Evolutionary conservation across 305 asterid genomes (phyloP).

Genomic region (Stenogyne calaminthoides): DNA sequence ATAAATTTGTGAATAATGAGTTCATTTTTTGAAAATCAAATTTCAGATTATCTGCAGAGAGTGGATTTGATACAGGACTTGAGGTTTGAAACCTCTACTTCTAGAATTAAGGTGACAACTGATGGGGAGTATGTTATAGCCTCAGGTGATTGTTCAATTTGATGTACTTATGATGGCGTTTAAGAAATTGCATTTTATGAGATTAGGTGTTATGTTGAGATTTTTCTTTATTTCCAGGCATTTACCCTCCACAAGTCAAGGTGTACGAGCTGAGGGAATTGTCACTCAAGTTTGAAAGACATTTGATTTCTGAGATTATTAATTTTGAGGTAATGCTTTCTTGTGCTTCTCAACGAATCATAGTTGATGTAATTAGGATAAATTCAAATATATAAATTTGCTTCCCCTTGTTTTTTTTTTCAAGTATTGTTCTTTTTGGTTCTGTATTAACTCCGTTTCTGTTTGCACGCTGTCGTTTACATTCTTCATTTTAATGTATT

Average conservation of each 20-base stretch:
- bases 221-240: slow-evolving; percentile 49
- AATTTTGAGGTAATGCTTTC: slow-evolving; percentile 66
- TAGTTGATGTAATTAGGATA: slow-evolving; percentile 6
- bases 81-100: slow-evolving; percentile 86
- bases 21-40: slow-evolving; percentile 11
- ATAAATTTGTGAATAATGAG: slow-evolving; percentile 21
- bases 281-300: slow-evolving; percentile 89
- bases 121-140: slow-evolving; percentile 90
- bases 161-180: not conserved
- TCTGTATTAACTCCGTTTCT: slow-evolving; percentile 2
- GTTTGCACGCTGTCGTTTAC: not conserved
- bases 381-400: not conserved
- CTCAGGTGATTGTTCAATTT: slow-evolving; percentile 55
- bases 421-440: not conserved
- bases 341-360: not conserved
- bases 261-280: slow-evolving; percentile 86
- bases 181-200: not conserved
- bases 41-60: slow-evolving; percentile 73
- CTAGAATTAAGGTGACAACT: slow-evolving; percentile 78
- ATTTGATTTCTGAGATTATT: slow-evolving; percentile 83
- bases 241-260: slow-evolving; percentile 95
- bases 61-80: slow-evolving; percentile 87
- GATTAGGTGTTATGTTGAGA: slow-evolving; percentile 9
- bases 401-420: not conserved
- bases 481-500: slow-evolving; percentile 7